Percentiles rank a stretch among this genome's conserved stretches.
Evolutionary conservation across 225 moss, liverwort and hornwort species (phyloP).

Genomic region (Bryoerythrophyllum caledonicum): DNA sequence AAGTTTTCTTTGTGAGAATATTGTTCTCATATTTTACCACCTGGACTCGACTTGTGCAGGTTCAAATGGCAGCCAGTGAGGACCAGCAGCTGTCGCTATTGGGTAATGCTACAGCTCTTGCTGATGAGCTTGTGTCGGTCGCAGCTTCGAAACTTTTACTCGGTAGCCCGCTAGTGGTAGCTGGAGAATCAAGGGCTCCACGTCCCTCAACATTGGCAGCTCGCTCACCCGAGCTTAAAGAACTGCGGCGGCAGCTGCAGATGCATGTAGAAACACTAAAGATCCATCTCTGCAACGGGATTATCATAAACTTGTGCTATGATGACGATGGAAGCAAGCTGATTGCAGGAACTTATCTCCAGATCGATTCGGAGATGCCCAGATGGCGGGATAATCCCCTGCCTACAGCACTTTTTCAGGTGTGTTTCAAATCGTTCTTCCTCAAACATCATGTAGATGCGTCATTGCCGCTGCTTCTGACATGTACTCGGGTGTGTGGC

Average conservation of each 20-base stretch:
- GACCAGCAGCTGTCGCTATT: constrained; percentile 83
- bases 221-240: constrained; percentile 87
- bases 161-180: constrained; percentile 33
- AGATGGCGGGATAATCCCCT: constrained; percentile 74
- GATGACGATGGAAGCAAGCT: constrained; percentile 77
- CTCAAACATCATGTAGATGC: background rate
- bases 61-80: constrained; percentile 68
- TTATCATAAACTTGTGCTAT: constrained; percentile 72
- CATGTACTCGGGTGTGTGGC: constrained; percentile 30
- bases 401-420: constrained; percentile 87
- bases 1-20: background rate
- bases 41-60: constrained; percentile 31
- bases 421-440: constrained; percentile 11
- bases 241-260: constrained; percentile 80
- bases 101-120: constrained; percentile 86
- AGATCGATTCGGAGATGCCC: constrained; percentile 60
- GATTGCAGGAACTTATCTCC: constrained; percentile 63
- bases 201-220: constrained; percentile 50
- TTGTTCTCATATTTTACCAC: background rate
- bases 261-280: constrained; percentile 73
- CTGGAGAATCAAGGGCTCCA: constrained; percentile 48
- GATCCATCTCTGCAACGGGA: constrained; percentile 77
- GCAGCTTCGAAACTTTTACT: constrained; percentile 77
- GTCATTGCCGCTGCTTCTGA: constrained; percentile 18
- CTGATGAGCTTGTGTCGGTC: constrained; percentile 83